Conservation (phyloP, 2,329 filamentous ascomycete genomes). For the Aspergillus flavus region DNA sequence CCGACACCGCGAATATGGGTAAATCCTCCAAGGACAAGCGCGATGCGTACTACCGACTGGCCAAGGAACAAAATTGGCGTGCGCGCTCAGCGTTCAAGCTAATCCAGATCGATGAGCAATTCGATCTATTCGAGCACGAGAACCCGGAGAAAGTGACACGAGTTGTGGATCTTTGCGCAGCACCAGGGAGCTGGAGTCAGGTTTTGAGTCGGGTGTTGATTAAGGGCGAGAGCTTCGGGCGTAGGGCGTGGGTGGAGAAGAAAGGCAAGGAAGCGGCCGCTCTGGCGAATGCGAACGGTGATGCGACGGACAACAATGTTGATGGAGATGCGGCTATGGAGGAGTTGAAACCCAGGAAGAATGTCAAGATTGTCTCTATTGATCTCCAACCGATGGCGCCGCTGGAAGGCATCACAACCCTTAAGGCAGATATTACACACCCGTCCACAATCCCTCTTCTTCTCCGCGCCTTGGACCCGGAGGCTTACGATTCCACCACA, state of each 20-base stretch:
- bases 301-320: constrained; percentile 32
- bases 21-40: constrained; percentile 99
- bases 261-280: constrained; percentile 61
- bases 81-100: constrained; percentile 96
- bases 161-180: constrained; percentile 94
- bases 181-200: constrained; percentile 96
- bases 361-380: constrained; percentile 93
- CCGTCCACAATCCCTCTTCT: constrained; percentile 91
- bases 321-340: constrained; percentile 31
- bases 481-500: constrained; percentile 54
- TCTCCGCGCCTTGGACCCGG: constrained; percentile 78
- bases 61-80: constrained; percentile 98
- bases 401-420: constrained; percentile 85
- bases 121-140: constrained; percentile 77
- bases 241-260: constrained; percentile 83
- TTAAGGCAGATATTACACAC: constrained; percentile 96
- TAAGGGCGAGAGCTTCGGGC: constrained; percentile 87
- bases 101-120: constrained; percentile 93
- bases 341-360: constrained; percentile 57
- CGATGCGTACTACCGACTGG: constrained; percentile 95
- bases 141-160: constrained; percentile 73
- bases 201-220: constrained; percentile 92
- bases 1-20: constrained; percentile 63
- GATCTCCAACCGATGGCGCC: constrained; percentile 96
- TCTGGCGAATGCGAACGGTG: constrained; percentile 21